Evolutionary conservation across 805 yeast genomes (phyloP), one percentile per base, ranked within the genome.

Genomic region (Candida caryicola): DNA sequence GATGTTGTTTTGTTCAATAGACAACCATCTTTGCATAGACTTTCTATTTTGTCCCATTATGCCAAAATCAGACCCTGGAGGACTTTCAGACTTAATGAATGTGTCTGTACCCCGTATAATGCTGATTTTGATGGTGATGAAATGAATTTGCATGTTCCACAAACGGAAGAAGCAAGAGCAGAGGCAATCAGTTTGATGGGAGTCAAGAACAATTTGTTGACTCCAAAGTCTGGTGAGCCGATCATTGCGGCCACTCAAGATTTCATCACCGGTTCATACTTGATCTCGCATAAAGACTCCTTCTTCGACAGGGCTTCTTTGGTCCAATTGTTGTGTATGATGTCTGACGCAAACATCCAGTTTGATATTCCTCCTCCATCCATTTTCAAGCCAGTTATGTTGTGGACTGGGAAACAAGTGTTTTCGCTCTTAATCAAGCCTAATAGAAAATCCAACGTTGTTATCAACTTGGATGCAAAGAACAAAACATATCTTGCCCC

Each of bases 101-200:
- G 99, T 82, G 99, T 93, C 7, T 93, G 99, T 69, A 93, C 99
- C 0, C 99, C 99, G 2, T 93, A 93, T 66, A 95, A 95, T 62
- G 99, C 99, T 28, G 99, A 93, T 76, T 93, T 93, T 60, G 99
- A 93, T 64, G 99, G 99, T 66, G 99, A 93, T 66, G 99, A 93
- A 64, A 93, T 93, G 99, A 93, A 93, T 62, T 72, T 93, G 57
- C 99, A 93, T 59, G 99, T 93, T 32, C 99, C 99, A 1, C 99
- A 93, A 63, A 93, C 98, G 1, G 98, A 93, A 65, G 99, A 93
- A 64, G 98, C 99, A 1, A 73, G 99, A 48, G 95, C 98, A 0
- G 99, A 93, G 63, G 99, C 99, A n/a, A 88, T 91, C 64, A 86
- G 85, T 55, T 73, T 93, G 56, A 93, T 93, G 99, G 99, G 98